Percentiles rank a stretch among this genome's conserved stretches.
phyloP scores from a whole-genome alignment of 352 stramenopile genomes.

The Phytophthora fragariae region DNA sequence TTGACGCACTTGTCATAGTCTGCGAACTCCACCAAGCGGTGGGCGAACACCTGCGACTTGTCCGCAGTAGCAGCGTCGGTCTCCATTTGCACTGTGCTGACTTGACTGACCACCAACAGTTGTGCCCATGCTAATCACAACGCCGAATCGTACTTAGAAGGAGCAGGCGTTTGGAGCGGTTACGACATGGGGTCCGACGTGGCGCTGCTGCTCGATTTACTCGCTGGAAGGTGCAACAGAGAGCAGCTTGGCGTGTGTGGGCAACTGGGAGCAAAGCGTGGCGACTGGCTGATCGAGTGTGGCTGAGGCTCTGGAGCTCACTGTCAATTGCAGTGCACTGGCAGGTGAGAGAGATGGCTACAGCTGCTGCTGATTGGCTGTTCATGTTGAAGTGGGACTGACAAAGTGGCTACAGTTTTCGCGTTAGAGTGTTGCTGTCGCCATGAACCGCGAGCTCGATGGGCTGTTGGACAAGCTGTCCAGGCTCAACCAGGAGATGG shows the following conservation, averaged over 20 bases:
- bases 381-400: conserved; percentile 39
- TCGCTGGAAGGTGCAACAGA: conserved; percentile 32
- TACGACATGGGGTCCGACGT: conserved; percentile 9
- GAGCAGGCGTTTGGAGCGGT: conserved; percentile 17
- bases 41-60: conserved; percentile 72
- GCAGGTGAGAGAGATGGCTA: conserved; percentile 22
- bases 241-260: conserved; percentile 14
- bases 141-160: conserved; percentile 33
- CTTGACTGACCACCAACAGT: neutral
- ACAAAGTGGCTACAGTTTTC: conserved; percentile 38
- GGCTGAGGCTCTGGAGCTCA: neutral
- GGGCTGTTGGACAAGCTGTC: conserved; percentile 75
- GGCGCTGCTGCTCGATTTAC: conserved; percentile 23
- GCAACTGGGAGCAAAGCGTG: neutral
- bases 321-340: conserved; percentile 1
- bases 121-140: conserved; percentile 19
- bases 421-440: conserved; percentile 7
- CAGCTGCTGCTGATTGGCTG: conserved; percentile 28
- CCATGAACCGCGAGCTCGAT: conserved; percentile 84
- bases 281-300: conserved; percentile 3
- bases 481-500: conserved; percentile 85
- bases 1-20: conserved; percentile 59
- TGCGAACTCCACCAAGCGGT: conserved; percentile 81
- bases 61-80: conserved; percentile 6
- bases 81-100: conserved; percentile 7